phyloP scores from a whole-genome alignment of 1,284 basidiomycete species.

The Marasmius tenuissimus region DNA sequence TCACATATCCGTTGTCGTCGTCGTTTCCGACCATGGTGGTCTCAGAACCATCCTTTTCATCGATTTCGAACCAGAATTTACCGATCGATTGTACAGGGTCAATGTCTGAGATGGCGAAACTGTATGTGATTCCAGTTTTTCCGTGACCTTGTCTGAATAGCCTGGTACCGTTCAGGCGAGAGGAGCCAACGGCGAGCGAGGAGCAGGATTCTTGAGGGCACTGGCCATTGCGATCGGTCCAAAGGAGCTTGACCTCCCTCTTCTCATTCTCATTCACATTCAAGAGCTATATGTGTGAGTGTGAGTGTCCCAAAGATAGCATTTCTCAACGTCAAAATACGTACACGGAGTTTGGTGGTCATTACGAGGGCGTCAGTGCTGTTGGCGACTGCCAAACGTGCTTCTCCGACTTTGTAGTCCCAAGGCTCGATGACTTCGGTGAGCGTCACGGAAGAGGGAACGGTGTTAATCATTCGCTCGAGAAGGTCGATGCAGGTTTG shows the following conservation, averaged over 20 bases:
- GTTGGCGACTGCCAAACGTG: not conserved
- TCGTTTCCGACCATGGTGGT: not conserved
- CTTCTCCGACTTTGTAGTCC: slow-evolving; percentile 1
- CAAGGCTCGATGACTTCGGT: not conserved
- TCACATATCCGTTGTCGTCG: not conserved
- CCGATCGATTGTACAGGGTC: not conserved
- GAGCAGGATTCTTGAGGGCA: not conserved
- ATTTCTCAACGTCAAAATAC: not conserved
- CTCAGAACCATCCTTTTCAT: not conserved
- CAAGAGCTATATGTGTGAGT: not conserved
- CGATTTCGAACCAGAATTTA: not conserved
- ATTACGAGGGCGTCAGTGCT: not conserved
- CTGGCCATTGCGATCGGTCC: not conserved
- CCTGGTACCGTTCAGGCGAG: not conserved
- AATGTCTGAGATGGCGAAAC: not conserved
- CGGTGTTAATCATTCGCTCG: slow-evolving; percentile 17
- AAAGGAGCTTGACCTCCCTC: not conserved
- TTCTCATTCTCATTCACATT: not conserved
- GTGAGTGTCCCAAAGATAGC: not conserved
- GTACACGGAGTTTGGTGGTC: not conserved
- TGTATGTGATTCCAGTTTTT: not conserved
- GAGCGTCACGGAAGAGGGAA: slow-evolving; percentile 11
- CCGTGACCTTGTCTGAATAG: not conserved
- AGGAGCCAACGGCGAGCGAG: not conserved
- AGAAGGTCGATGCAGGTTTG: slow-evolving; percentile 9